Percentiles rank a stretch among this genome's conserved stretches.
Evolutionary conservation across 331 rosid species (phyloP).

Genomic region (Ulmus americana): DNA sequence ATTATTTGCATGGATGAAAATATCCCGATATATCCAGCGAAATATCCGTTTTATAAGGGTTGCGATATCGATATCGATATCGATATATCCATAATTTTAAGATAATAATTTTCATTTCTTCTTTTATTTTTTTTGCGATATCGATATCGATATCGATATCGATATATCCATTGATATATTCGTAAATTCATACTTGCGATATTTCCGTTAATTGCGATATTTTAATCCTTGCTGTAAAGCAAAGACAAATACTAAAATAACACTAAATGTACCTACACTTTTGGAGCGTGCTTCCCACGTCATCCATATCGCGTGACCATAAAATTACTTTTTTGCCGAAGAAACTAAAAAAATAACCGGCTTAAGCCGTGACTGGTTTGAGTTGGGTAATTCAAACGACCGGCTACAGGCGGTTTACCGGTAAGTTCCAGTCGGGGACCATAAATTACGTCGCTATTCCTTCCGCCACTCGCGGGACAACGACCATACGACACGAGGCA

Average conservation of each 20-base stretch:
- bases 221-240: no score
- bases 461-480: constrained; percentile 44
- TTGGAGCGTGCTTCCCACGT: constrained; percentile 40
- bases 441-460: constrained; percentile 33
- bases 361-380: neutral
- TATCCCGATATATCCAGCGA: no score
- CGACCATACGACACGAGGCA: constrained; percentile 41
- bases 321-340: neutral
- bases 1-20: no score
- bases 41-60: no score
- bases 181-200: no score
- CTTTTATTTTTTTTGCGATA: no score
- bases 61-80: no score
- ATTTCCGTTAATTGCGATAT: no score
- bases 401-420: constrained; percentile 10
- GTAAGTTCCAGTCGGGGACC: constrained; percentile 33
- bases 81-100: no score
- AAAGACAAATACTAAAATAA: constrained; percentile 2
- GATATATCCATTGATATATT: no score
- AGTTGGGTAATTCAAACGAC: neutral
- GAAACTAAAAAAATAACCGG: neutral
- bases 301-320: constrained; percentile 19
- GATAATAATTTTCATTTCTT: no score
- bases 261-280: constrained; percentile 13
- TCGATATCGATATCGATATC: no score